These are phyloP conservation scores for Vanderwaltozyma polyspora DNA, from an alignment of 805 yeast species.

Conservation along the genomic window DNA sequence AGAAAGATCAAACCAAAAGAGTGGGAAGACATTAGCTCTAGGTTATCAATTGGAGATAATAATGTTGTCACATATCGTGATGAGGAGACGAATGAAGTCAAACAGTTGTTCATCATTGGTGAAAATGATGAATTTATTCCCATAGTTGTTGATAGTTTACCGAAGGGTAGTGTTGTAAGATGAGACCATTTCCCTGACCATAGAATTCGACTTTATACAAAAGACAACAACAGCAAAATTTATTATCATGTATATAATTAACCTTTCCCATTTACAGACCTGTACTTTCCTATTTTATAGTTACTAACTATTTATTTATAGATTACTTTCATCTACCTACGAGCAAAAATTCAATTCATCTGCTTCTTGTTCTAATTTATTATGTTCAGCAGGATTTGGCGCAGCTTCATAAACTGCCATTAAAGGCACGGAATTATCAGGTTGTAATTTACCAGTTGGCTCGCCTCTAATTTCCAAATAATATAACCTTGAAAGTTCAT, in stretches of 20 bases:
- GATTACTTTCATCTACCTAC: too few relatives aligned
- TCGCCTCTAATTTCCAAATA: slow-evolving; percentile 77
- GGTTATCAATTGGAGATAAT: slow-evolving; percentile 8
- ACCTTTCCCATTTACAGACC: too few relatives aligned
- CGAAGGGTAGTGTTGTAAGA: slow-evolving; percentile 11
- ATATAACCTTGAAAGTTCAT: slow-evolving; percentile 46
- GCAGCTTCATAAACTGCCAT: slow-evolving; percentile 78
- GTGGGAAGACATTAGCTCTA: slow-evolving; percentile 14
- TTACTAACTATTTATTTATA: too few relatives aligned
- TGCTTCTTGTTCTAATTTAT: slow-evolving; percentile 25
- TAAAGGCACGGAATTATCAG: slow-evolving; percentile 37
- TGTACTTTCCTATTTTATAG: too few relatives aligned
- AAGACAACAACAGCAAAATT: too few relatives aligned
- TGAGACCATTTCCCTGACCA: background rate
- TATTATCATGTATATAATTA: too few relatives aligned
- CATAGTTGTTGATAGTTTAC: slow-evolving; percentile 8
- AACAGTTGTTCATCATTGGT: slow-evolving; percentile 6
- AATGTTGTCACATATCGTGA: slow-evolving; percentile 8
- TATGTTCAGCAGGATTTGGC: slow-evolving; percentile 87
- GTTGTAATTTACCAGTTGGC: slow-evolving; percentile 23
- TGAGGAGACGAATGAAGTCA: slow-evolving; percentile 5
- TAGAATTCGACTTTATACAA: too few relatives aligned
- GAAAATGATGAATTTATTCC: slow-evolving; percentile 3
- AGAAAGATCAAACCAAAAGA: slow-evolving; percentile 12
- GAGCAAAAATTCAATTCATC: too few relatives aligned